phyloP scores from a whole-genome alignment of 345 rosid species.

The Pistacia integerrima region DNA sequence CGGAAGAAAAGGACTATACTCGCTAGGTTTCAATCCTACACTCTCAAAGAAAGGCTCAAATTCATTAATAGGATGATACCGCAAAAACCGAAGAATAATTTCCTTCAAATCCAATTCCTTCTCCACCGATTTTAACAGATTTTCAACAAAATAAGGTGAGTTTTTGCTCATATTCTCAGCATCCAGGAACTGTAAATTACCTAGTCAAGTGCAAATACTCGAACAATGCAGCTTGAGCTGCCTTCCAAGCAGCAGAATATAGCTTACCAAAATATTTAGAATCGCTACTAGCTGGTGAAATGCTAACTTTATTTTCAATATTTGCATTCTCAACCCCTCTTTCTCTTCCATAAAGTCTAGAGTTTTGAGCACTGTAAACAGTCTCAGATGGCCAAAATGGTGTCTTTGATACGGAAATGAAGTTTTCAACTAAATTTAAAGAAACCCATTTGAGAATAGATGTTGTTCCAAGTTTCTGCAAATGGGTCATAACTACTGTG shows the following conservation, averaged over 20 bases:
- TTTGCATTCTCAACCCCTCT: not conserved
- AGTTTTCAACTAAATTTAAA: constrained; percentile 29
- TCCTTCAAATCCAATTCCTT: constrained; percentile 34
- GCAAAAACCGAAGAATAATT: constrained; percentile 49
- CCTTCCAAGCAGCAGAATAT: constrained; percentile 34
- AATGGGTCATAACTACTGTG: constrained; percentile 35
- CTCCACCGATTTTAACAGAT: constrained; percentile 41
- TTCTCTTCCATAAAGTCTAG: constrained; percentile 45
- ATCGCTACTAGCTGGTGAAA: constrained; percentile 13
- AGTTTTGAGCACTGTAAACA: constrained; percentile 31
- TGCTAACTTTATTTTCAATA: constrained; percentile 10
- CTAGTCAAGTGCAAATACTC: constrained; percentile 75
- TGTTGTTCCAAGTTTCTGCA: constrained; percentile 37
- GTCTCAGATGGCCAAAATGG: constrained; percentile 24
- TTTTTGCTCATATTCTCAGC: constrained; percentile 74
- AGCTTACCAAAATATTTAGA: constrained; percentile 24
- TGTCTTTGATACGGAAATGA: constrained; percentile 17
- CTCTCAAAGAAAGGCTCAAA: constrained; percentile 91
- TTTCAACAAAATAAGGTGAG: constrained; percentile 51
- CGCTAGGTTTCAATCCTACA: constrained; percentile 59
- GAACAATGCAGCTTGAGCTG: constrained; percentile 64
- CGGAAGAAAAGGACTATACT: constrained; percentile 46
- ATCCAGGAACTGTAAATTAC: constrained; percentile 55
- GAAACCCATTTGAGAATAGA: constrained; percentile 51
- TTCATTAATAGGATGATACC: constrained; percentile 82